Evolutionary conservation across 2,329 filamentous ascomycete species (phyloP), one percentile per base, ranked within the genome.

Genomic region (Plenodomus biglobosus): DNA sequence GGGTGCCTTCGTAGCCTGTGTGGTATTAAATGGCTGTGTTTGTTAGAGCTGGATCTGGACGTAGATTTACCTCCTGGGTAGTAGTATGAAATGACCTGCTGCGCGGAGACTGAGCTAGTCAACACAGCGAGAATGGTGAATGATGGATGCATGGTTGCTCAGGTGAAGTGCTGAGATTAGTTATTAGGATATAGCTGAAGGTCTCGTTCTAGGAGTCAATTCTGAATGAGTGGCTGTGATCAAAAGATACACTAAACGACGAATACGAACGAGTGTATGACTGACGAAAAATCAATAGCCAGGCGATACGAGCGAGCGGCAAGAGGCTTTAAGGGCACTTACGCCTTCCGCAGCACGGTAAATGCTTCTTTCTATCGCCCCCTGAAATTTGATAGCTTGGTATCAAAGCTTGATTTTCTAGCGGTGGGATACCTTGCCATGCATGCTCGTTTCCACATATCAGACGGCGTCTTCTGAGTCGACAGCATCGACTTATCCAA

Each of bases 81-180:
- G 49, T 52, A 56, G 48, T 61, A 61, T 17, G 52, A 51, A 34
- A 63, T 40, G 17, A 55, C 44, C 16, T 58, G 51, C n/a, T 53
- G 43, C 20, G 59, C 56, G 32, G 44, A 46, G n/a, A 52, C 58
- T 16, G 50, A 42, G 53, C 49, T 51, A 40, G 59, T 56, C 11
- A 62, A 50, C 38, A 59, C 37, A 18, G 58, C 53, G 13, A 63
- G 40, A 27, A 59, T 38, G 27, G 53, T 49, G 41, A 61, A 40
- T 39, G 62, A 59, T 52, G 59, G 56, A 46, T 55, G 62, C 62
- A 65, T 65, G 34, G 32, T 54, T 20, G 15, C 20, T n/a, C 10
- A 20, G 24, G 18, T 20, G 20, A 18, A 19, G 20, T 19, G 10
- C 32, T 32, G 38, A 30, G 34, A 44, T 48, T 47, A 46, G 16